Conservation (phyloP, 345 rosid species). For the Arabis alpina region DNA sequence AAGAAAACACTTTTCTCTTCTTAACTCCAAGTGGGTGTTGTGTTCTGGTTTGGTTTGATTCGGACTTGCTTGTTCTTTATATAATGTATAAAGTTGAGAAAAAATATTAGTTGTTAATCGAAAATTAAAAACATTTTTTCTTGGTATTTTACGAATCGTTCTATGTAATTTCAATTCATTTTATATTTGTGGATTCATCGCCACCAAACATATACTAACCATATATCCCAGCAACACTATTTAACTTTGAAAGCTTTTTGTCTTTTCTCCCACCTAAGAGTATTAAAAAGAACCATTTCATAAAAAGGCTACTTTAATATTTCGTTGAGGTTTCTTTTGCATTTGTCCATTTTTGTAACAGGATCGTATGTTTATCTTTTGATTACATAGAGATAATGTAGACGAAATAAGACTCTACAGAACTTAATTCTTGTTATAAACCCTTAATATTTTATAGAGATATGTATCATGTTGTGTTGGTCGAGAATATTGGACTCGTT, state of each 20-base stretch:
- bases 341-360: background rate
- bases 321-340: background rate
- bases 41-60: conserved; percentile 14
- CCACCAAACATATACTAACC: conserved; percentile 39
- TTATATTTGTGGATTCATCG: conserved; percentile 30
- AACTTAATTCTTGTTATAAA: background rate
- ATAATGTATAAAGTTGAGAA: background rate
- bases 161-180: conserved; percentile 5
- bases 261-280: conserved; percentile 8
- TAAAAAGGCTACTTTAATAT: background rate
- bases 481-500: background rate
- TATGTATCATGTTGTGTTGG: background rate
- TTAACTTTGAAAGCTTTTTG: conserved; percentile 5
- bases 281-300: background rate
- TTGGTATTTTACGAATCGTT: background rate
- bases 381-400: background rate
- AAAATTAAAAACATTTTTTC: background rate
- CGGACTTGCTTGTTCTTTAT: conserved; percentile 27
- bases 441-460: background rate
- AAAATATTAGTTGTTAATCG: background rate
- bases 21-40: conserved; percentile 23
- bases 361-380: background rate
- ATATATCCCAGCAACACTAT: conserved; percentile 19
- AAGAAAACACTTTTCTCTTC: background rate
- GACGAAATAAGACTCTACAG: background rate